Conservation (phyloP, 2,329 filamentous ascomycete genomes). For the Aspergillus sp. region DNA sequence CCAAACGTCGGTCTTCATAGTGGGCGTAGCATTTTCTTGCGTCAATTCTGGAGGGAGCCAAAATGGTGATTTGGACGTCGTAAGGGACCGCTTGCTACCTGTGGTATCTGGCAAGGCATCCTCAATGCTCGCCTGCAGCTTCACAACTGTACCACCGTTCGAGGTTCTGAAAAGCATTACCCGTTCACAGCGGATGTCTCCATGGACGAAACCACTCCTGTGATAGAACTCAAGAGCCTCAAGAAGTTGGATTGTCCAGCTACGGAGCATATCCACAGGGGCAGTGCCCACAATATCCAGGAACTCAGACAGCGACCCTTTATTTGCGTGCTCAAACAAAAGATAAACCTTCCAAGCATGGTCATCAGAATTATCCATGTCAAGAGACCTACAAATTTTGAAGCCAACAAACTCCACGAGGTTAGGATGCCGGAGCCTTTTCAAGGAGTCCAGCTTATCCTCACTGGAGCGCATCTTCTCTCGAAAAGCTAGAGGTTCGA, state of each 20-base stretch:
- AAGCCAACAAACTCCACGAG: slow-evolving; percentile 79
- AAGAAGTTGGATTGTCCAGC: slow-evolving; percentile 88
- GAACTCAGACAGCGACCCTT: slow-evolving; percentile 77
- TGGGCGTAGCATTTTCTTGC: slow-evolving; percentile 53
- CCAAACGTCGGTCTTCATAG: slow-evolving; percentile 87
- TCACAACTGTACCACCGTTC: slow-evolving; percentile 65
- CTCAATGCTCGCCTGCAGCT: slow-evolving; percentile 50
- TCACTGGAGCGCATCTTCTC: slow-evolving; percentile 75
- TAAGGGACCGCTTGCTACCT: slow-evolving; percentile 29
- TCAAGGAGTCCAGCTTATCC: slow-evolving; percentile 70
- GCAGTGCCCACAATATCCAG: slow-evolving; percentile 75
- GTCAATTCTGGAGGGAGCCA: slow-evolving; percentile 80
- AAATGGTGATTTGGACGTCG: slow-evolving; percentile 70
- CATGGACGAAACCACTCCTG: slow-evolving; percentile 77
- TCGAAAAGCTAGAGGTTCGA: slow-evolving; percentile 65
- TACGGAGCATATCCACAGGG: slow-evolving; percentile 70
- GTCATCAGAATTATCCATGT: slow-evolving; percentile 38
- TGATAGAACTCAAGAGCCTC: slow-evolving; percentile 87
- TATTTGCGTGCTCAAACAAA: slow-evolving; percentile 73
- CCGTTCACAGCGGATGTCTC: slow-evolving; percentile 76
- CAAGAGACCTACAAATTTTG: slow-evolving; percentile 61
- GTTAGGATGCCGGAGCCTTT: slow-evolving; percentile 71
- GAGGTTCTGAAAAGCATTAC: slow-evolving; percentile 71
- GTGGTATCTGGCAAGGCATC: slow-evolving; percentile 52
- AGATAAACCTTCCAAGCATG: slow-evolving; percentile 69